These are phyloP conservation scores for Cichorium intybus DNA, from an alignment of 140 eudicot genomes.

Conservation along the genomic window DNA sequence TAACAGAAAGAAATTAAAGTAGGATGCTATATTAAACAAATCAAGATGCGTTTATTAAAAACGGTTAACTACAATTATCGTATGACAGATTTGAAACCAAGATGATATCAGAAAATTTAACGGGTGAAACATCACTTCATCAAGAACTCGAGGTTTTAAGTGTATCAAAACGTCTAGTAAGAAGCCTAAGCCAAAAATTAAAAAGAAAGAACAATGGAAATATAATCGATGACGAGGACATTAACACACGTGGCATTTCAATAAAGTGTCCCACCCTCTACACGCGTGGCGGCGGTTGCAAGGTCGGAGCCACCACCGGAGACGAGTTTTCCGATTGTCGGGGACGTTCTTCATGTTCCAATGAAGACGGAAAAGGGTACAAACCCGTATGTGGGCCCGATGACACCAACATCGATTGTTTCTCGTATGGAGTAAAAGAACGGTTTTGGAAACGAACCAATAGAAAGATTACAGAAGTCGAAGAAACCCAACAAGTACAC, in stretches of 20 bases:
- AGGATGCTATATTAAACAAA: too few relatives aligned
- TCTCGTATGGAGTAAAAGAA: slow-evolving; percentile 65
- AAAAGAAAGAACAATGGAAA: slow-evolving; percentile 50
- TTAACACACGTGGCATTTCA: slow-evolving; percentile 48
- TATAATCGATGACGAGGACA: slow-evolving; percentile 53
- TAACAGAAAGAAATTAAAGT: not conserved
- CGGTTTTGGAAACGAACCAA: slow-evolving; percentile 60
- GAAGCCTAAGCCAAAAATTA: slow-evolving; percentile 75
- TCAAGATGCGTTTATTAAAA: too few relatives aligned
- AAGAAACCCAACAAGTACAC: slow-evolving; percentile 13
- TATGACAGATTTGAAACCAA: slow-evolving; percentile 23
- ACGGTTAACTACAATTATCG: not conserved
- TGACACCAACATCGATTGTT: slow-evolving; percentile 66
- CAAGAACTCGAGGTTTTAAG: slow-evolving; percentile 66
- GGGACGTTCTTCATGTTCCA: slow-evolving; percentile 60
- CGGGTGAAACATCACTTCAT: slow-evolving; percentile 48
- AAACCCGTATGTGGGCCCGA: slow-evolving; percentile 58
- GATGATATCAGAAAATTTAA: slow-evolving; percentile 57
- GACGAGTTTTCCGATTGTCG: slow-evolving; percentile 54
- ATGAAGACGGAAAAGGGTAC: slow-evolving; percentile 68
- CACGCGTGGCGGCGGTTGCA: slow-evolving; percentile 84
- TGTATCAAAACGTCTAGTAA: slow-evolving; percentile 70
- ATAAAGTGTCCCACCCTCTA: slow-evolving; percentile 68
- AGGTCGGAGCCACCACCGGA: slow-evolving; percentile 76
- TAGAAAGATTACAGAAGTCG: slow-evolving; percentile 37